These are phyloP conservation scores for Polyporus arcularius DNA, from an alignment of 768 basidiomycete species.

Conservation along the genomic window DNA sequence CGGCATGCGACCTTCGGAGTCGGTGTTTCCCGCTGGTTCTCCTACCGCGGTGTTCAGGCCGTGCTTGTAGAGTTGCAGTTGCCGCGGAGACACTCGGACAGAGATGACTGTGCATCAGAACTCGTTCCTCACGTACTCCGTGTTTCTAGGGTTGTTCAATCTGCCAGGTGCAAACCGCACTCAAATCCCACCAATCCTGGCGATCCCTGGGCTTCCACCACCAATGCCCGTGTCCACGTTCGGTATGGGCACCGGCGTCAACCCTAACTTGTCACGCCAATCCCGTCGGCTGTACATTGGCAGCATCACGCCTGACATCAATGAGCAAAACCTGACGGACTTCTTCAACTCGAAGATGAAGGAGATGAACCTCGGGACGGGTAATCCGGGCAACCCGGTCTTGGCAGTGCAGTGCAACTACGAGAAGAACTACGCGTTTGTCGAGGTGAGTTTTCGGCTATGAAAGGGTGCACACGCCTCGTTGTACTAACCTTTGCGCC, in stretches of 20 bases:
- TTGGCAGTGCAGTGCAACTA: slow-evolving; percentile 95
- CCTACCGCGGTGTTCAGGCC: neutral
- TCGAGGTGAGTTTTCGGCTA: slow-evolving; percentile 65
- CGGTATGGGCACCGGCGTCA: slow-evolving; percentile 83
- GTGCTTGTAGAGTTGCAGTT: neutral
- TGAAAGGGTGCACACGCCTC: neutral
- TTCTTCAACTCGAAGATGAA: slow-evolving; percentile 98
- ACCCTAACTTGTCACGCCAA: slow-evolving; percentile 90
- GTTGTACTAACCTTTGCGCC: slow-evolving; percentile 10
- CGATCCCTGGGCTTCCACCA: slow-evolving; percentile 78
- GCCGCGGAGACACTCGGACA: slow-evolving; percentile 3
- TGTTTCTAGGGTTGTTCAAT: slow-evolving; percentile 81
- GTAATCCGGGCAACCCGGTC: slow-evolving; percentile 85
- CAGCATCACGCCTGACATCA: slow-evolving; percentile 93
- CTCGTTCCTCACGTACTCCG: neutral
- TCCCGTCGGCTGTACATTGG: slow-evolving; percentile 96
- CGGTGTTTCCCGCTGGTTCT: neutral
- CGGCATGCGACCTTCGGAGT: neutral
- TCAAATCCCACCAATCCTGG: slow-evolving; percentile 80
- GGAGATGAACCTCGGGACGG: slow-evolving; percentile 86
- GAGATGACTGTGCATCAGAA: neutral
- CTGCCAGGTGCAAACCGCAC: slow-evolving; percentile 93
- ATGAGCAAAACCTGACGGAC: slow-evolving; percentile 86
- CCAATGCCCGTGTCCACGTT: slow-evolving; percentile 84
- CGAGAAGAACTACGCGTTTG: slow-evolving; percentile 98